These are phyloP conservation scores for Talaromyces marneffei DNA, from an alignment of 2,329 filamentous ascomycete species.

Conservation along the genomic window DNA sequence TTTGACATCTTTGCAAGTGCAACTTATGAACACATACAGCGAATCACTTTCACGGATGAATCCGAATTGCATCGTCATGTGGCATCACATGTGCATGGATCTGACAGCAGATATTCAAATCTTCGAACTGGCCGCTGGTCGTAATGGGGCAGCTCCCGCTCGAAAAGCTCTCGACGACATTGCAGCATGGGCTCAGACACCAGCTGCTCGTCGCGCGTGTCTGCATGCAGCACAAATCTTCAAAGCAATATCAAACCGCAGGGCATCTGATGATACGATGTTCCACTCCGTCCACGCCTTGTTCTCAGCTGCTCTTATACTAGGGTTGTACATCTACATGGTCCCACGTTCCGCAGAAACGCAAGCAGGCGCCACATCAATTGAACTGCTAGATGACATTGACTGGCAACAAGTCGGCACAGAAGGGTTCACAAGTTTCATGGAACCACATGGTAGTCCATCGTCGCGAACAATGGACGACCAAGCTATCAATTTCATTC, in stretches of 20 bases:
- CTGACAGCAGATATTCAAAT: conserved; percentile 48
- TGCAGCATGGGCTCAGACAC: conserved; percentile 46
- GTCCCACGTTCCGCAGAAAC: conserved; percentile 26
- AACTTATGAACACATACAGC: conserved; percentile 33
- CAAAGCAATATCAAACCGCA: conserved; percentile 47
- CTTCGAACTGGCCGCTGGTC: conserved; percentile 49
- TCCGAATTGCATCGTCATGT: conserved; percentile 47
- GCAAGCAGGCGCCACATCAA: conserved; percentile 24
- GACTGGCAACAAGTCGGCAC: conserved; percentile 46
- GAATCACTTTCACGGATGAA: conserved; percentile 40
- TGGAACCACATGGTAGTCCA: conserved; percentile 20
- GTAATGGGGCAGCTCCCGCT: conserved; percentile 43
- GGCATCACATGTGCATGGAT: conserved; percentile 51
- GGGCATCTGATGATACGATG: conserved; percentile 48
- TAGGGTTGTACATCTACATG: conserved; percentile 50
- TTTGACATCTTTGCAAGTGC: conserved; percentile 29
- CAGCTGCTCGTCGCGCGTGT: conserved; percentile 46
- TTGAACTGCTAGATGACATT: conserved; percentile 46
- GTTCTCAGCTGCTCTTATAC: conserved; percentile 47
- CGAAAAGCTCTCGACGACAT: conserved; percentile 48
- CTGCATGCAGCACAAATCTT: conserved; percentile 51
- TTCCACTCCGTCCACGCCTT: conserved; percentile 47
- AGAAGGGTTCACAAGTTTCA: conserved; percentile 39
- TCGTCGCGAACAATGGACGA: conserved; percentile 23
- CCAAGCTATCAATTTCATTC: conserved; percentile 41